phyloP scores from a whole-genome alignment of 164 flowering plant species.

The Vitis cinerea region DNA sequence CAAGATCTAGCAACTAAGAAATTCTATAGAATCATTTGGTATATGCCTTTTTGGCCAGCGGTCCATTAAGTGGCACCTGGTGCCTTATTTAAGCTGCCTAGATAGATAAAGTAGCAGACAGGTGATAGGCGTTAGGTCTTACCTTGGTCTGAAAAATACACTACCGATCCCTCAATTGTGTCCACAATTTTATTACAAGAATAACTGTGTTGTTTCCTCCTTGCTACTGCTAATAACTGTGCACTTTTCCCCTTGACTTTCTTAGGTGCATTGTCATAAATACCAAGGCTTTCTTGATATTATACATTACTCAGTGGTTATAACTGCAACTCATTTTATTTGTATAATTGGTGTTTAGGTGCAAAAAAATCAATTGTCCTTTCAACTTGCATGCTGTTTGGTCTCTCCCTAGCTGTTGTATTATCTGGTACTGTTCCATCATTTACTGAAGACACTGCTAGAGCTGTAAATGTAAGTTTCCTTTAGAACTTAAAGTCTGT shows the following conservation, averaged over 20 bases:
- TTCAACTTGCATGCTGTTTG: conserved; percentile 46
- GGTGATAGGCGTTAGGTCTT: not conserved
- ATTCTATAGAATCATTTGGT: not conserved
- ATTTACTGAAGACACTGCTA: conserved; percentile 68
- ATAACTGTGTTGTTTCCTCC: not conserved
- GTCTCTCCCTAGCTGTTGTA: conserved; percentile 57
- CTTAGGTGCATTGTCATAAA: not conserved
- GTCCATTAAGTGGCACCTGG: not conserved
- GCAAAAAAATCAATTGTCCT: conserved; percentile 51
- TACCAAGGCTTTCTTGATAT: not conserved
- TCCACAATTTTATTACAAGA: not conserved
- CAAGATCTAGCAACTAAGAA: not conserved
- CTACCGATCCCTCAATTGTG: not conserved
- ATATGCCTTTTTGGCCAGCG: not conserved
- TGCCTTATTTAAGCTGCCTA: too few relatives aligned
- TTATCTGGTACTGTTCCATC: conserved; percentile 59
- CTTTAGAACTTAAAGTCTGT: not conserved
- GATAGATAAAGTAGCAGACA: too few relatives aligned
- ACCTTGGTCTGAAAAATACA: not conserved
- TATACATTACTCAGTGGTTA: not conserved
- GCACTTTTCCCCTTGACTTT: not conserved
- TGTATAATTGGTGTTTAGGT: conserved; percentile 39
- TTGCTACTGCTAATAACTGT: not conserved
- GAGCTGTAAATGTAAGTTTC: conserved; percentile 83
- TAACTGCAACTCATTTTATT: not conserved